Evolutionary conservation across 1,139 yeast species (phyloP), one percentile per base, ranked within the genome.

Genomic region (Scheffersomyces quercinus): DNA sequence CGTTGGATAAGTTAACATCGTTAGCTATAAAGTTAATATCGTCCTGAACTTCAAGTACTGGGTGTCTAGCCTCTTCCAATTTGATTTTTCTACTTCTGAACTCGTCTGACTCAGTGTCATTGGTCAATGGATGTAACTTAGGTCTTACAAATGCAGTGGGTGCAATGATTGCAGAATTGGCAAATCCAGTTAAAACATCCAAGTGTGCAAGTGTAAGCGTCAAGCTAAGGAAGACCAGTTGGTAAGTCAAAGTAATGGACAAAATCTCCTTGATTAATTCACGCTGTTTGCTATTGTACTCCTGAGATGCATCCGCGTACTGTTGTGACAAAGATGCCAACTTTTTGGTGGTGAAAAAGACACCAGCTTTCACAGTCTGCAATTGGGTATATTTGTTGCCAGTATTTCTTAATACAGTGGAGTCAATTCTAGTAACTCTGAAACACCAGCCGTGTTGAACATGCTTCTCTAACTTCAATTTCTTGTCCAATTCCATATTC

Each of bases 281-380:
- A 4, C 84, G 68, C 65, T 93, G 98, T 49, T 87, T 85, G 42
- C 70, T 68, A 50, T 85, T 82, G 62, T 91, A 93, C 46, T 84
- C 85, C 13, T 74, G 73, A 47, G 82, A 82, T 16, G 85, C 72
- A 38, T 80, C 79, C 10, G 70, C 66, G 54, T 82, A 85, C 47
- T 83, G 81, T 37, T 72, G 70, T 7, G 91, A 81, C 36, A 85
- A 70, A n/a, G 72, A 68, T 36, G 79, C 75, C 50, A 93, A 70
- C 50, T 77, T 75, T 35, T 71, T 66, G 3, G 96, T 88, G 5
- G 96, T 88, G 69, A 93, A 93, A 62, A 76, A 89, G 2, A 91
- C 93, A 44, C 99, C 99, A 1, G 97, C 96, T 62, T 93, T 93
- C 30, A 89, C 95, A 0, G 98, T 90, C 42, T 90, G 88, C 29